Percentiles rank a stretch among this genome's conserved stretches.
phyloP scores from a whole-genome alignment of 2,329 filamentous ascomycete genomes.

The Ceratocystis variospora region DNA sequence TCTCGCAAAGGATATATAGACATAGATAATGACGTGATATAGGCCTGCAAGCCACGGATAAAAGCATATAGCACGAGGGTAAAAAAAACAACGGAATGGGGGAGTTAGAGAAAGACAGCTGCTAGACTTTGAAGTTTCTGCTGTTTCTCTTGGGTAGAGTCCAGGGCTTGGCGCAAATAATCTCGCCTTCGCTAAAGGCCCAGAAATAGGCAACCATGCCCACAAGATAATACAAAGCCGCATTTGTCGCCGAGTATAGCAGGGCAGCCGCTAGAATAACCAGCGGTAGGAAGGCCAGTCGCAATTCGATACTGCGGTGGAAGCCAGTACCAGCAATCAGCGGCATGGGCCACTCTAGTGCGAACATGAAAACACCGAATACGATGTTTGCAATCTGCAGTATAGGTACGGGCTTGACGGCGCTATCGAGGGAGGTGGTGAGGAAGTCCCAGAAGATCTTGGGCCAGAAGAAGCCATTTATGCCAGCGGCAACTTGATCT shows the following conservation, averaged over 20 bases:
- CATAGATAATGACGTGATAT: too few species aligned
- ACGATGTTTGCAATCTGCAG: slow-evolving; percentile 84
- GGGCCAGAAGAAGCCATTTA: slow-evolving; percentile 93
- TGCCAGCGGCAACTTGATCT: slow-evolving; percentile 76
- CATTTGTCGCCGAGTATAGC: slow-evolving; percentile 84
- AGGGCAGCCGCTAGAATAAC: slow-evolving; percentile 60
- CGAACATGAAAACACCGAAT: slow-evolving; percentile 62
- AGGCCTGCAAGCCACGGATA: neutral
- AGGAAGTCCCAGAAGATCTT: slow-evolving; percentile 98
- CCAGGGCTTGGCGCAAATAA: slow-evolving; percentile 57
- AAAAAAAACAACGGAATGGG: neutral
- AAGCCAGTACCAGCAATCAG: slow-evolving; percentile 62
- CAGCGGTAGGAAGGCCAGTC: slow-evolving; percentile 70
- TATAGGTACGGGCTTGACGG: slow-evolving; percentile 74
- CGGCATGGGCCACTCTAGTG: slow-evolving; percentile 80
- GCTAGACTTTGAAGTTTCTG: slow-evolving; percentile 20
- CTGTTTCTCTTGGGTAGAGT: slow-evolving; percentile 45
- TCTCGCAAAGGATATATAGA: too few species aligned
- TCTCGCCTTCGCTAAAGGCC: slow-evolving; percentile 93
- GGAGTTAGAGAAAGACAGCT: slow-evolving; percentile 3
- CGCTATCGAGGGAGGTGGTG: slow-evolving; percentile 74
- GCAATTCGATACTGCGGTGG: slow-evolving; percentile 77
- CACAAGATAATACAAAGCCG: slow-evolving; percentile 81
- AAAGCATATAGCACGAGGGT: neutral
- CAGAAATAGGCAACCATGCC: slow-evolving; percentile 84